Evolutionary conservation across 2,329 filamentous ascomycete genomes (phyloP), one percentile per base, ranked within the genome.

Genomic region (Botrytis porri): DNA sequence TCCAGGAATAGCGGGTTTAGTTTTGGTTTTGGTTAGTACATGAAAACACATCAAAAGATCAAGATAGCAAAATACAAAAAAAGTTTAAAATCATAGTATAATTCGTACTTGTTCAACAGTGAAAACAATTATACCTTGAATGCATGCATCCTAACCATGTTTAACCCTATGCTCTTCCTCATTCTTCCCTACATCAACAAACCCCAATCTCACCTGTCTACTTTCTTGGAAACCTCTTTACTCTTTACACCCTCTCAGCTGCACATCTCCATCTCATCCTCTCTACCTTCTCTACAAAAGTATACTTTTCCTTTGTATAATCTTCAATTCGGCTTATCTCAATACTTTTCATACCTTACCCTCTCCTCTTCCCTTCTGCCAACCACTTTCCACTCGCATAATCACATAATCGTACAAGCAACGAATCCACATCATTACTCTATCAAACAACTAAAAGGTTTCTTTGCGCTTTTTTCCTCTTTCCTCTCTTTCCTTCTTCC

Each of bases 111-210:
- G 18, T 29, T 18, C 25, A 57, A n/a, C 3, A 18, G 6, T 9
- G 4, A 29, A 18, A 9, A 57, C 3, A 9, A 29, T 29, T 1
- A 4, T 48, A 7, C 2, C 2, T n/a, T n/a, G n/a, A 7, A 1
- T 45, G 18, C 22, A 7, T 22, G 20, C 1, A 22, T 45, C 20
- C 18, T 45, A 3, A 22, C 1, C 18, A 22, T 45, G 0, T 16
- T 37, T 37, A 37, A 7, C 12, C 6, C 9, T 4, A 3, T 25
- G 10, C 22, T 48, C 12, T 25, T 25, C 9, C 22, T 9, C n/a
- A 16, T 54, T 54, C 5, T 14, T 2, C 4, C 12, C 1, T 54
- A 7, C 5, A n/a, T n/a, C 5, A 8, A n/a, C 10, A 7, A n/a
- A 54, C 5, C 12, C 12, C 12, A 1, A 16, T 54, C 12, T n/a